Percentiles rank a stretch among this genome's conserved stretches.
Evolutionary conservation across 2,329 filamentous ascomycete genomes (phyloP).

Genomic region (Colletotrichum cereale): DNA sequence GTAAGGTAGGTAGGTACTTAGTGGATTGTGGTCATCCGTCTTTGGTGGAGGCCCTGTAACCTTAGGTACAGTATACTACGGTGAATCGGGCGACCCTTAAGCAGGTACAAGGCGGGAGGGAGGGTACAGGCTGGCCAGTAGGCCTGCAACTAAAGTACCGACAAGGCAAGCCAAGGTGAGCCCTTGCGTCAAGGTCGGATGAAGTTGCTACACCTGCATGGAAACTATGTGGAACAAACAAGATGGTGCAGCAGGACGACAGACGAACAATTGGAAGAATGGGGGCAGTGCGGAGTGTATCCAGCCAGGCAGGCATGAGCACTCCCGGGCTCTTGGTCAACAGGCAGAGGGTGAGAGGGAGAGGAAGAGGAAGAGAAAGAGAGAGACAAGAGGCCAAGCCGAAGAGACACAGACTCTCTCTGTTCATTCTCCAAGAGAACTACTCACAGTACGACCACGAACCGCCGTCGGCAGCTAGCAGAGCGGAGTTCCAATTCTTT

Average conservation of each 20-base stretch:
- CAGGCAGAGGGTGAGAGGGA: background rate
- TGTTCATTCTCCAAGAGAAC: background rate
- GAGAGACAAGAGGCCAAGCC: background rate
- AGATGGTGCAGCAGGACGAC: slow-evolving; percentile 13
- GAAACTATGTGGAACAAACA: slow-evolving; percentile 27
- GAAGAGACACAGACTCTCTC: background rate
- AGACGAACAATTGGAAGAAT: background rate
- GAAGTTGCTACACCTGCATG: slow-evolving; percentile 30
- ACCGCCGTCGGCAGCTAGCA: slow-evolving; percentile 24
- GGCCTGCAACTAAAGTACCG: slow-evolving; percentile 17
- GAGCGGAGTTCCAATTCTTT: slow-evolving; percentile 23
- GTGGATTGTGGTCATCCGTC: slow-evolving; percentile 5
- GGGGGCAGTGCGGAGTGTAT: background rate
- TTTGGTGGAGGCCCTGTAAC: background rate
- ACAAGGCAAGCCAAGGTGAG: slow-evolving; percentile 20
- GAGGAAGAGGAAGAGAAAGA: background rate
- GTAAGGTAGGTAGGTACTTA: background rate
- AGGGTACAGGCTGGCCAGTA: slow-evolving; percentile 1
- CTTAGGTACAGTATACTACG: background rate
- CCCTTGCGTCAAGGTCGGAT: slow-evolving; percentile 35
- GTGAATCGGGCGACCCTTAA: slow-evolving; percentile 12
- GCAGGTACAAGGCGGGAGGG: slow-evolving; percentile 15
- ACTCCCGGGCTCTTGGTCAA: background rate
- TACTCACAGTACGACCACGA: slow-evolving; percentile 3
- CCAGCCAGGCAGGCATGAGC: background rate